Percentiles rank a stretch among this genome's conserved stretches.
These are phyloP conservation scores for Hygrophoropsis aurantiaca DNA, from an alignment of 768 basidiomycete species.

Conservation along the genomic window DNA sequence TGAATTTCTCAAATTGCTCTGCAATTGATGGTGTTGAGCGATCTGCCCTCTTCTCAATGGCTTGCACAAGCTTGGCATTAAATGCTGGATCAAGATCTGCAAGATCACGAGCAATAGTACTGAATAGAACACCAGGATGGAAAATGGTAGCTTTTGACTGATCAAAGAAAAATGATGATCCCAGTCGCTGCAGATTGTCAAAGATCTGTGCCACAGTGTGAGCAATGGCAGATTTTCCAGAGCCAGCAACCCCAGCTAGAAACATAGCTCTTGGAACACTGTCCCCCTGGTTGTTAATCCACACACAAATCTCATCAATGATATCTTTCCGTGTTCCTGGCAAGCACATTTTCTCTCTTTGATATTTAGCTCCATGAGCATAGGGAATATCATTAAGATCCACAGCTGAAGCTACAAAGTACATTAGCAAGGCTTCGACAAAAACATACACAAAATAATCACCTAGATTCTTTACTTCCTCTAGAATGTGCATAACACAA, in stretches of 20 bases:
- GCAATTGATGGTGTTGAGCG: neutral
- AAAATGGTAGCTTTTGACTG: constrained; percentile 9
- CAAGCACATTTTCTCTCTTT: constrained; percentile 15
- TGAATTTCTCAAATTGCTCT: constrained; percentile 1
- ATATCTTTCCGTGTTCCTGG: constrained; percentile 19
- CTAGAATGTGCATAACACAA: no score
- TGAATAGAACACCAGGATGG: constrained; percentile 9
- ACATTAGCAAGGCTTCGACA: no score
- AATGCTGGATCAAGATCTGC: constrained; percentile 1
- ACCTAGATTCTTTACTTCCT: no score
- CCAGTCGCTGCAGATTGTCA: constrained; percentile 20
- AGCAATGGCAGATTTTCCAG: constrained; percentile 39
- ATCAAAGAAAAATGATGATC: constrained; percentile 34
- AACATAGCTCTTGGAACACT: constrained; percentile 20
- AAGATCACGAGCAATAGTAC: constrained; percentile 20
- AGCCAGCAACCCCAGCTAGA: constrained; percentile 34
- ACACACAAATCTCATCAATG: constrained; percentile 22
- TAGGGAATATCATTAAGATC: no score
- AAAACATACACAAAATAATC: no score
- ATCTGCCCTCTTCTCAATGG: neutral
- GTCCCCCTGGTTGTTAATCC: constrained; percentile 13
- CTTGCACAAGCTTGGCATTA: neutral
- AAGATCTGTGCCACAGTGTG: constrained; percentile 29
- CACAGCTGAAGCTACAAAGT: no score
- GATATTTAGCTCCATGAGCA: no score